Evolutionary conservation across 169 alveolate genomes (phyloP).

Genomic region (Plasmodium adleri): DNA sequence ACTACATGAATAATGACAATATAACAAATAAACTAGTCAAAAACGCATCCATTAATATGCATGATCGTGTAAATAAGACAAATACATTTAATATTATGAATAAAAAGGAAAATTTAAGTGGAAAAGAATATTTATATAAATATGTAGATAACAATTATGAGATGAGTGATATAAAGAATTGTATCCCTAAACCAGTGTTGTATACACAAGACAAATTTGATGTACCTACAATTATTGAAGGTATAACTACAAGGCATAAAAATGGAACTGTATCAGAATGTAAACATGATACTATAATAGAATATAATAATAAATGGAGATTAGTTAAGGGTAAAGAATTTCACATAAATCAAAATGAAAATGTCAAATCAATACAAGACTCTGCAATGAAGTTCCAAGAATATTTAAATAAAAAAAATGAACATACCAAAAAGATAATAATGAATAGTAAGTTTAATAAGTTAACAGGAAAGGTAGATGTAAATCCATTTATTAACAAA

Average conservation of each 20-base stretch:
- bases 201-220: conserved; percentile 34
- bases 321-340: conserved; percentile 57
- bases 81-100: neutral
- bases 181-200: conserved; percentile 51
- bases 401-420: conserved; percentile 59
- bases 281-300: conserved; percentile 70
- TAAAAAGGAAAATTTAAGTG: neutral
- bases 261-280: conserved; percentile 63
- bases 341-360: conserved; percentile 42
- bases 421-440: conserved; percentile 48
- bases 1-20: no score
- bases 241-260: conserved; percentile 51
- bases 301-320: conserved; percentile 75
- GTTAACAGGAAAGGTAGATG: conserved; percentile 50
- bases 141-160: conserved; percentile 26
- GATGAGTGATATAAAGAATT: conserved; percentile 39
- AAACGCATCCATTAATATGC: no score
- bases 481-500: conserved; percentile 31
- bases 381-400: conserved; percentile 42
- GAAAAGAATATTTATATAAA: conserved; percentile 37
- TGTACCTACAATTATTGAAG: conserved; percentile 67
- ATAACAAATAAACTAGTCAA: no score
- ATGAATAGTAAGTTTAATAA: conserved; percentile 34
- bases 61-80: no score
- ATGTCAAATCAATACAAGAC: conserved; percentile 47